Conservation (phyloP, 768 basidiomycete genomes). For the Sporobolomyces phaffii region DNA sequence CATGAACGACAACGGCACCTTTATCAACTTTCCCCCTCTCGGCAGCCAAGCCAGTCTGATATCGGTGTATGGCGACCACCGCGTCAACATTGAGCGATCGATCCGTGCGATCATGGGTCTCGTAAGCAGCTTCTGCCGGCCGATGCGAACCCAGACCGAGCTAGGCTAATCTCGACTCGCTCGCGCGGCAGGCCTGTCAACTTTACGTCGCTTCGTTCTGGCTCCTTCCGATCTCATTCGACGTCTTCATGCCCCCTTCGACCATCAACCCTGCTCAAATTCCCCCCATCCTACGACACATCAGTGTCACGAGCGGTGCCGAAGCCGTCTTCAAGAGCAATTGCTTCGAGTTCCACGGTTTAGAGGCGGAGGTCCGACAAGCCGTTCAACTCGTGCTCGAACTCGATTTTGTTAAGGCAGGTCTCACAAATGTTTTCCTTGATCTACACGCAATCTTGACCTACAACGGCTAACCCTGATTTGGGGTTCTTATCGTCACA, state of each 20-base stretch:
- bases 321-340: constrained; percentile 95
- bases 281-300: constrained; percentile 74
- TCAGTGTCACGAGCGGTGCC: constrained; percentile 77
- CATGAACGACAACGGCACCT: constrained; percentile 95
- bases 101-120: constrained; percentile 90
- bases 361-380: constrained; percentile 80
- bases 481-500: constrained; percentile 41
- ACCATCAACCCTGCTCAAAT: constrained; percentile 76
- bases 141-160: too few species aligned
- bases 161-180: not conserved
- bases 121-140: constrained; percentile 54
- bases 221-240: constrained; percentile 89
- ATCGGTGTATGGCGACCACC: constrained; percentile 85
- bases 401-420: constrained; percentile 81
- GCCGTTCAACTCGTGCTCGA: constrained; percentile 83
- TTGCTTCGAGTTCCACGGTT: constrained; percentile 94
- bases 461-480: not conserved
- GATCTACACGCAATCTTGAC: not conserved
- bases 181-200: constrained; percentile 66
- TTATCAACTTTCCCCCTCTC: constrained; percentile 84
- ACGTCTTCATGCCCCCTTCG: constrained; percentile 70
- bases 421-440: too few species aligned
- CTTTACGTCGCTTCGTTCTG: constrained; percentile 96
- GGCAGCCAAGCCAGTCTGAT: constrained; percentile 89
- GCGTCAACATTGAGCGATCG: constrained; percentile 88